These are phyloP conservation scores for Cercospora zeae-maydis DNA, from an alignment of 2,329 filamentous ascomycete genomes.

Conservation along the genomic window DNA sequence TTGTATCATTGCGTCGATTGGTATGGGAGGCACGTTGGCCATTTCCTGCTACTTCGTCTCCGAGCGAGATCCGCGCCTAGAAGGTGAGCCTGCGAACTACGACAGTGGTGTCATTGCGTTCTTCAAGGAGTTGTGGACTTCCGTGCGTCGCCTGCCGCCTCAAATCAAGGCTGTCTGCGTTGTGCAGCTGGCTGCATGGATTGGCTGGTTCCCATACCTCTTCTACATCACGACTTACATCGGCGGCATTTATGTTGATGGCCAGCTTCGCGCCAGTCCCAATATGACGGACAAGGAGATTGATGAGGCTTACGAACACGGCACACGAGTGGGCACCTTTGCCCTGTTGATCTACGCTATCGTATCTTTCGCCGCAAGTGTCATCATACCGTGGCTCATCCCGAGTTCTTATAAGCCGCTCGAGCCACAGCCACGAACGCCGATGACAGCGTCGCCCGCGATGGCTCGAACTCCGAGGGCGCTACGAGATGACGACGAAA, in stretches of 20 bases:
- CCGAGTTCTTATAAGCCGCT: slow-evolving; percentile 67
- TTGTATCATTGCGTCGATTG: slow-evolving; percentile 76
- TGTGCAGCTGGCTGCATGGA: slow-evolving; percentile 95
- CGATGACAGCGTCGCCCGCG: slow-evolving; percentile 38
- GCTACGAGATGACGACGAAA: neutral
- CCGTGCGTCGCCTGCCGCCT: slow-evolving; percentile 72
- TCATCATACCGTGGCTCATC: slow-evolving; percentile 81
- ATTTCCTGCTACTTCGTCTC: slow-evolving; percentile 67
- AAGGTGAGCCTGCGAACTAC: slow-evolving; percentile 59
- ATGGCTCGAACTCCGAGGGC: slow-evolving; percentile 27
- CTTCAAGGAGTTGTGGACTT: slow-evolving; percentile 72
- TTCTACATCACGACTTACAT: slow-evolving; percentile 95
- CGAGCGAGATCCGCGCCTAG: slow-evolving; percentile 76
- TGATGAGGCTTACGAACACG: slow-evolving; percentile 75
- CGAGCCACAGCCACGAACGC: slow-evolving; percentile 36
- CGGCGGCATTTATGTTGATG: slow-evolving; percentile 86
- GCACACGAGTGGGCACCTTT: slow-evolving; percentile 82
- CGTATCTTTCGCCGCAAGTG: slow-evolving; percentile 75
- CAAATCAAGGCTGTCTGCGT: slow-evolving; percentile 91
- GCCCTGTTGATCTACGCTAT: slow-evolving; percentile 85
- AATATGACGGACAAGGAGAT: slow-evolving; percentile 73
- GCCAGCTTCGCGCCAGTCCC: slow-evolving; percentile 71
- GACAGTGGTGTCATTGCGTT: slow-evolving; percentile 69
- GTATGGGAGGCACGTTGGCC: slow-evolving; percentile 64
- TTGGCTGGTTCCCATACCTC: slow-evolving; percentile 95